Evolutionary conservation across 208 protist species (phyloP).

Genomic region (Trypanosoma vivax): DNA sequence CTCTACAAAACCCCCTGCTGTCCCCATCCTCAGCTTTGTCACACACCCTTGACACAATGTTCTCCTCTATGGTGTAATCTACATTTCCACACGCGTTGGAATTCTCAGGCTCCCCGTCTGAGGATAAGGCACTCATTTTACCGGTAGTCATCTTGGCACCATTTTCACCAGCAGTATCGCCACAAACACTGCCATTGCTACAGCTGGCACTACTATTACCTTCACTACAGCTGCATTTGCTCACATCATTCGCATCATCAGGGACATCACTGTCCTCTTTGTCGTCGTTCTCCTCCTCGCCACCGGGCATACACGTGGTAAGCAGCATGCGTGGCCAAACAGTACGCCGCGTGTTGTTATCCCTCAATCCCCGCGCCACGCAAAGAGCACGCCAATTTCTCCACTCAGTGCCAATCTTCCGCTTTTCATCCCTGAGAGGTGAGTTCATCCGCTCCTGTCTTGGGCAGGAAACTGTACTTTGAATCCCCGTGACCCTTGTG

Average conservation of each 20-base stretch:
- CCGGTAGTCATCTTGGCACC: not conserved
- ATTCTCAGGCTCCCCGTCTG: no score
- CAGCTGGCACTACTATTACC: slow-evolving; percentile 5
- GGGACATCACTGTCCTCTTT: not conserved
- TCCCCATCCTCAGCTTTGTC: no score
- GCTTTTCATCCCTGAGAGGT: no score
- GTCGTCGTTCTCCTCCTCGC: not conserved
- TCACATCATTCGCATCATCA: not conserved
- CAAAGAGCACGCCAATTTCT: slow-evolving; percentile 27
- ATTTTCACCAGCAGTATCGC: not conserved
- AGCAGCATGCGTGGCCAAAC: slow-evolving; percentile 55
- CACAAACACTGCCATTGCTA: not conserved
- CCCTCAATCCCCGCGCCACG: slow-evolving; percentile 24
- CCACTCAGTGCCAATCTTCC: slow-evolving; percentile 41
- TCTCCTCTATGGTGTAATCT: no score
- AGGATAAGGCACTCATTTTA: no score
- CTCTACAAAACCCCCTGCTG: not conserved
- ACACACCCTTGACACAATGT: no score
- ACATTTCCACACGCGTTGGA: no score
- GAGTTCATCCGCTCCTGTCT: no score
- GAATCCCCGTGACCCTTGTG: no score
- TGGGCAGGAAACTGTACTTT: no score
- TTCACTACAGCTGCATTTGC: not conserved
- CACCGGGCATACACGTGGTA: slow-evolving; percentile 9
- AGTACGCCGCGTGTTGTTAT: slow-evolving; percentile 33